phyloP scores from a whole-genome alignment of 495 filamentous ascomycete species.

The Jackrogersella multiformis region DNA sequence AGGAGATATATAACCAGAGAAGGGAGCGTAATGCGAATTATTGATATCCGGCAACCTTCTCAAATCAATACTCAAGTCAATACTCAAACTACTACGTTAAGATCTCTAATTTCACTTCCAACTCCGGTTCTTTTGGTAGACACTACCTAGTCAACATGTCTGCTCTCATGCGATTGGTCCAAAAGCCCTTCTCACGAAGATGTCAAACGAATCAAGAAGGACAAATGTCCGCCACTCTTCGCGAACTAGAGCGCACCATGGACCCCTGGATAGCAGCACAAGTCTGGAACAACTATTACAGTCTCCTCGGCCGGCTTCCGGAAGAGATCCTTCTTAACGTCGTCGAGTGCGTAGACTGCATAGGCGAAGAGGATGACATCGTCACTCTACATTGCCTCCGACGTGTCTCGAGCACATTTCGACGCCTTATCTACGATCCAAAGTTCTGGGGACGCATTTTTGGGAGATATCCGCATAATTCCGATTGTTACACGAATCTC shows the following conservation, averaged over 20 bases:
- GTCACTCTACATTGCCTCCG: slow-evolving; percentile 5
- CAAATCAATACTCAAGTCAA: too few species aligned
- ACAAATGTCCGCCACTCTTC: not conserved
- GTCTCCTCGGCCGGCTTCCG: slow-evolving; percentile 17
- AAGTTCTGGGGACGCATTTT: not conserved
- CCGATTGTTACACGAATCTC: not conserved
- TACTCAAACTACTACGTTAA: too few species aligned
- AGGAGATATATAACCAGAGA: too few species aligned
- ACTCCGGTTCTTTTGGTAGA: too few species aligned
- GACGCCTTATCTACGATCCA: not conserved
- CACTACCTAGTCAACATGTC: too few species aligned
- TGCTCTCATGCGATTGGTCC: too few species aligned
- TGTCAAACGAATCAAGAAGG: not conserved
- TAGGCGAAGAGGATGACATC: slow-evolving; percentile 4
- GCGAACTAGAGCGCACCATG: not conserved
- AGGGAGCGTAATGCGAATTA: too few species aligned
- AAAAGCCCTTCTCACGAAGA: too few species aligned
- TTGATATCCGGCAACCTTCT: too few species aligned
- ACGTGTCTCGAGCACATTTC: slow-evolving; percentile 7
- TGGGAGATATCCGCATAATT: not conserved
- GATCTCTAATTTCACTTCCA: too few species aligned
- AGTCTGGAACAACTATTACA: slow-evolving; percentile 16
- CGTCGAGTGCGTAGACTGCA: not conserved
- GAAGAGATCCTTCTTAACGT: slow-evolving; percentile 26
- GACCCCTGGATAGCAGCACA: slow-evolving; percentile 6